Evolutionary conservation across 768 basidiomycete species (phyloP).

Genomic region (Xerocomellus chrysenteron): DNA sequence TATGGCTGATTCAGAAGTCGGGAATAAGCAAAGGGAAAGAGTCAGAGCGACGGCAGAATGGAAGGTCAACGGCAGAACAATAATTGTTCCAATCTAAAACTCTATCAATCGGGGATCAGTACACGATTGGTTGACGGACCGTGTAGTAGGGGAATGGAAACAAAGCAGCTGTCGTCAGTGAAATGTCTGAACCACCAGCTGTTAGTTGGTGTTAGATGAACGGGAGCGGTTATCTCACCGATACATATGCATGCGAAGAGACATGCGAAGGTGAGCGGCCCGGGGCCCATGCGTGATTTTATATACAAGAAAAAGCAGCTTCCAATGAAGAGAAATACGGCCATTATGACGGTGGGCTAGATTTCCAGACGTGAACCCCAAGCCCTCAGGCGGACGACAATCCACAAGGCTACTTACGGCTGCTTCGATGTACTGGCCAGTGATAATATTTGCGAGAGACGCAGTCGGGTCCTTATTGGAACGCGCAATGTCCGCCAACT

Average conservation of each 20-base stretch:
- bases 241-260: constrained; percentile 61
- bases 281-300: constrained; percentile 58
- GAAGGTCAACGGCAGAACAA: constrained; percentile 57
- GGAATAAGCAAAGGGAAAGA: constrained; percentile 57
- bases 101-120: background rate
- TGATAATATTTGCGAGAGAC: constrained; percentile 38
- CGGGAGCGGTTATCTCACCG: constrained; percentile 37
- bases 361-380: background rate
- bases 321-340: constrained; percentile 63
- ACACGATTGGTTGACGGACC: constrained; percentile 26
- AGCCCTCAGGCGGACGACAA: background rate
- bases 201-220: background rate
- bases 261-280: constrained; percentile 57
- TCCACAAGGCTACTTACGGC: constrained; percentile 28
- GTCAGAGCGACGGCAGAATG: constrained; percentile 58
- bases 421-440: constrained; percentile 58
- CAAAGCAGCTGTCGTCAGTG: constrained; percentile 54
- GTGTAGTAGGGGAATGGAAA: constrained; percentile 67
- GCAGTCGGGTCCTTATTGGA: constrained; percentile 40
- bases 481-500: constrained; percentile 58
- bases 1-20: constrained; percentile 56
- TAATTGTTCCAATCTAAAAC: constrained; percentile 45
- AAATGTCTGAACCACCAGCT: constrained; percentile 45
- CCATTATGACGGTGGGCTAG: constrained; percentile 59
- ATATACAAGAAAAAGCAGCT: constrained; percentile 56